Evolutionary conservation across 495 filamentous ascomycete genomes (phyloP).

Genomic region (Penicillium goetzii): DNA sequence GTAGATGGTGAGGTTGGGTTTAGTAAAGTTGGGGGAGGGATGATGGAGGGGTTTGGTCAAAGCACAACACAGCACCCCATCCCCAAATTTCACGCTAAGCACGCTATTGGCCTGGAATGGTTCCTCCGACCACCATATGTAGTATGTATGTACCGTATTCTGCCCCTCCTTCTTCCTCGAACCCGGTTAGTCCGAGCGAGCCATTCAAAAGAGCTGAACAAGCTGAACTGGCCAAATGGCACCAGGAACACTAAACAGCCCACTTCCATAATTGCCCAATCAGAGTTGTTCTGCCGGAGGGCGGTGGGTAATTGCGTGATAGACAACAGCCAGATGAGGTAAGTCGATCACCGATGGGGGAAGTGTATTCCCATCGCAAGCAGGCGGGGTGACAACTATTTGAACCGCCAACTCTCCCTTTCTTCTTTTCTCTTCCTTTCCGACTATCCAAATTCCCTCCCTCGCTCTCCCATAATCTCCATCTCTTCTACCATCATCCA

Average conservation of each 20-base stretch:
- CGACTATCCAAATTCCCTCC: constrained; percentile 9
- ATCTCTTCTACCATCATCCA: constrained; percentile 26
- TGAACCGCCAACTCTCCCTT: constrained; percentile 25
- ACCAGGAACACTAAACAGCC: constrained; percentile 36
- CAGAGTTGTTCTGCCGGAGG: constrained; percentile 28
- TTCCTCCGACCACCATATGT: not conserved
- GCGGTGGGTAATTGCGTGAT: constrained; percentile 51
- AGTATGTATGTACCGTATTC: not conserved
- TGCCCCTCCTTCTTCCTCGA: constrained; percentile 1
- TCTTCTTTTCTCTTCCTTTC: constrained; percentile 3
- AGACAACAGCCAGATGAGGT: constrained; percentile 24
- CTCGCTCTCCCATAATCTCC: not conserved
- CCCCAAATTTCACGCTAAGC: not conserved
- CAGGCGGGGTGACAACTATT: constrained; percentile 33
- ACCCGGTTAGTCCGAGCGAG: not conserved
- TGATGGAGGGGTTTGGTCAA: constrained; percentile 1
- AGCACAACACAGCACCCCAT: not conserved
- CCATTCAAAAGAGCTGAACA: not conserved
- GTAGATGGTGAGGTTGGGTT: not conserved
- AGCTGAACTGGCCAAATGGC: constrained; percentile 13
- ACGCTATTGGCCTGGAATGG: not conserved
- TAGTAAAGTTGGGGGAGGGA: not conserved
- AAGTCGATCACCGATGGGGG: constrained; percentile 23
- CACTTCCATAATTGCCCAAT: constrained; percentile 36
- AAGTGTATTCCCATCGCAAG: constrained; percentile 11